Evolutionary conservation across 257 asterid genomes (phyloP), one percentile per base, ranked within the genome.

Genomic region (Solanum rostratum): DNA sequence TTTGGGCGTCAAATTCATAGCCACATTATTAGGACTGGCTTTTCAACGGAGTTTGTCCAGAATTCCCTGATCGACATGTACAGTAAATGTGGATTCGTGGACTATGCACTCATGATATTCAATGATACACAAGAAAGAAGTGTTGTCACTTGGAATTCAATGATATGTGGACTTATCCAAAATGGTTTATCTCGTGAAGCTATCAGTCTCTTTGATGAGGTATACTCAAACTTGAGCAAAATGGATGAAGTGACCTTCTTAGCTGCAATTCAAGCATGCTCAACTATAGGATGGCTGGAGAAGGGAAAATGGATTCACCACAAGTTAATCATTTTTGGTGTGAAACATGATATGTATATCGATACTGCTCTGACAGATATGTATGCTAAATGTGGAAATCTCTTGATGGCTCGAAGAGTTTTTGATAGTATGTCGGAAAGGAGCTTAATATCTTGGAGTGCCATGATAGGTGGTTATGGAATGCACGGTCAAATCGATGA

Each of bases 381-480:
- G 98, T 96, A 94, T 70, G 96, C 98, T 49, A 90, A 94, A 52
- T 91, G 98, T 88, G 99, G 99, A 80, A 94, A 93, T 84, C 93
- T 94, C 54, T 73, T 57, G 29, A 90, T 88, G 91, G 98, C 98
- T 69, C 91, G 62, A 13, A 80, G 84, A 85, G 92, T 96, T 82
- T 94, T 96, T 18, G 91, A 92, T 66, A 86, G 63, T 87, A 93
- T 92, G 94, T 66, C 41, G 27, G 92, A 88, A 63, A 84, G 83
- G 43, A 94, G 91, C 63, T 83, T 89, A 18, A 97, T 93, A 6
- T 91, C 99, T 0, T 96, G 99, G 98, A 95, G 98, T 86, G 90
- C 93, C 79, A 89, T 96, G 92, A 88, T 96, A 10, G 97, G 93
- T 10, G 95, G 93, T 24, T 96, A 91, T 79, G 98, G 97, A 57